These are phyloP conservation scores for Penicillium mononematosum DNA, from an alignment of 495 filamentous ascomycete species.

Conservation along the genomic window DNA sequence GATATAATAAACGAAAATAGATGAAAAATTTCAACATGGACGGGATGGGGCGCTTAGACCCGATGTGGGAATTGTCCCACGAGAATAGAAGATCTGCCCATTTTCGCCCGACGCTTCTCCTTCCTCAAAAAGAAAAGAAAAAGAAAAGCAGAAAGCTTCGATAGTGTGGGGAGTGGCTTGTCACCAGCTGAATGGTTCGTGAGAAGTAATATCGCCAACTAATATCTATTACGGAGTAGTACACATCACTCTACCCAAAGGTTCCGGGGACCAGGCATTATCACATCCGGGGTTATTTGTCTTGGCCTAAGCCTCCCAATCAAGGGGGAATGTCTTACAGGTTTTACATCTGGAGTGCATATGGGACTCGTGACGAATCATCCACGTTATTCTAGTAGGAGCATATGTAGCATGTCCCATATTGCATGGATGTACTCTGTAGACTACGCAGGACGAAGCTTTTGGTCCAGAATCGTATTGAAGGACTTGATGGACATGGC, in stretches of 20 bases:
- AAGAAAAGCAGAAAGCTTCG: neutral
- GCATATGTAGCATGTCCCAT: neutral
- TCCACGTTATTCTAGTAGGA: slow-evolving; percentile 1
- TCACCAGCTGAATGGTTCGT: slow-evolving; percentile 5
- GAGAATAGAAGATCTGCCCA: neutral
- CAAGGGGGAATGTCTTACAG: slow-evolving; percentile 10
- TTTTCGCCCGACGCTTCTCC: neutral
- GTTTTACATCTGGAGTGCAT: slow-evolving; percentile 1
- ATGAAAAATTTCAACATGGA: slow-evolving; percentile 16
- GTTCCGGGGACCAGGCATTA: neutral
- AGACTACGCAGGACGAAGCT: neutral
- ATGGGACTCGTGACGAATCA: neutral
- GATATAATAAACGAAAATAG: slow-evolving; percentile 1
- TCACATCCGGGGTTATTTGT: slow-evolving; percentile 2
- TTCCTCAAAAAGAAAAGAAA: neutral
- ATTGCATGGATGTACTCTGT: neutral
- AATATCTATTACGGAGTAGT: neutral
- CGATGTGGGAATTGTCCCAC: neutral
- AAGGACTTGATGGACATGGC: neutral
- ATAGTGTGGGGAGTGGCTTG: slow-evolving; percentile 7
- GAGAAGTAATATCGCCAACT: neutral
- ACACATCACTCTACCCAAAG: slow-evolving; percentile 3
- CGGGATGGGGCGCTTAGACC: slow-evolving; percentile 5
- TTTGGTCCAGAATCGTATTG: neutral
- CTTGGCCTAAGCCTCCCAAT: neutral